Evolutionary conservation across 352 stramenopile genomes (phyloP).

Genomic region (Salisapilia sapeloensis): DNA sequence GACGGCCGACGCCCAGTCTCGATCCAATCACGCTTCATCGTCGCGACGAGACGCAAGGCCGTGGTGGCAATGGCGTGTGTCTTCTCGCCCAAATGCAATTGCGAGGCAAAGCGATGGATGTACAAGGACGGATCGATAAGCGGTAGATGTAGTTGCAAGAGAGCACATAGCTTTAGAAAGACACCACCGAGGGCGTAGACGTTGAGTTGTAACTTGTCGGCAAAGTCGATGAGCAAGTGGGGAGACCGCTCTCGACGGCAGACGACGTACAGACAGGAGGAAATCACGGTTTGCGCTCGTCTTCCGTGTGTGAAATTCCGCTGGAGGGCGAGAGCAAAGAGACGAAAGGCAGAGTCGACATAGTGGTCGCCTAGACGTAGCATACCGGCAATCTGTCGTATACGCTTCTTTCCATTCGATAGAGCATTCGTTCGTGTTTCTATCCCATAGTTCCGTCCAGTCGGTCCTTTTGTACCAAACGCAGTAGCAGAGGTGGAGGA

Average conservation of each 20-base stretch:
- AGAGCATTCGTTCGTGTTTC: slow-evolving; percentile 94
- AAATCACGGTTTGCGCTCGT: slow-evolving; percentile 92
- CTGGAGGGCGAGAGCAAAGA: slow-evolving; percentile 93
- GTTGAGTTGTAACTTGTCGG: slow-evolving; percentile 94
- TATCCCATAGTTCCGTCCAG: slow-evolving; percentile 84
- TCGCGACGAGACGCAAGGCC: slow-evolving; percentile 88
- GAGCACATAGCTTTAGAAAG: slow-evolving; percentile 85
- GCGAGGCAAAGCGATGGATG: slow-evolving; percentile 95
- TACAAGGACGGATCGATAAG: slow-evolving; percentile 98
- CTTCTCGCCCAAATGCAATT: slow-evolving; percentile 94
- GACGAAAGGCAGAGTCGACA: slow-evolving; percentile 91
- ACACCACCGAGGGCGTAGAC: slow-evolving; percentile 77
- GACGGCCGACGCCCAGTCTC: slow-evolving; percentile 91
- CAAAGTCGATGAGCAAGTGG: slow-evolving; percentile 99
- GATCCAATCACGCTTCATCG: slow-evolving; percentile 99
- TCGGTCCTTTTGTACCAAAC: slow-evolving; percentile 77
- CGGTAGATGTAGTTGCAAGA: slow-evolving; percentile 93
- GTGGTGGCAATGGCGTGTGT: slow-evolving; percentile 90
- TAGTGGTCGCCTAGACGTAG: slow-evolving; percentile 89
- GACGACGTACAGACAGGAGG: slow-evolving; percentile 97
- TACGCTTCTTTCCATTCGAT: slow-evolving; percentile 87
- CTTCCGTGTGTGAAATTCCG: slow-evolving; percentile 95
- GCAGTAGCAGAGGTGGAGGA: slow-evolving; percentile 82
- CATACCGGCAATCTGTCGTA: slow-evolving; percentile 86
- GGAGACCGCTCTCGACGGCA: slow-evolving; percentile 95